Conservation (phyloP, 176 grass and related monocot genomes). For the Zoysia pacifica region DNA sequence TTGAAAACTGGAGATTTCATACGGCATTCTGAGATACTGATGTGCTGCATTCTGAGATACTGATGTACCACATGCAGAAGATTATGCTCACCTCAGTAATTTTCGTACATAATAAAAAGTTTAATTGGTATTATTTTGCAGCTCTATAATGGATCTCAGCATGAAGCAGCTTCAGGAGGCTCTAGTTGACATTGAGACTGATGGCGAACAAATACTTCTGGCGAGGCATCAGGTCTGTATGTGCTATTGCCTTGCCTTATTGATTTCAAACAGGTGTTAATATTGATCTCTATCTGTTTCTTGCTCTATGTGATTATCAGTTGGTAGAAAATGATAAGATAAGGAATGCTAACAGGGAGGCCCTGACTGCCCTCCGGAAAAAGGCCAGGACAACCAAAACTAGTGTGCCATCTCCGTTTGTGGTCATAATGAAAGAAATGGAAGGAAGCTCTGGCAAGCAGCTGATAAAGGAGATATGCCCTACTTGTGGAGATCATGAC, state of each 20-base stretch:
- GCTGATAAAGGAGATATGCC: constrained; percentile 80
- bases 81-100: constrained; percentile 12
- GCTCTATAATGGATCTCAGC: constrained; percentile 59
- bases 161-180: constrained; percentile 69
- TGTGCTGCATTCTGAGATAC: not conserved
- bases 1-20: not conserved
- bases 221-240: constrained; percentile 77
- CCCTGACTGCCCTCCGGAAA: constrained; percentile 36
- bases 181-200: constrained; percentile 73
- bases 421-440: constrained; percentile 79
- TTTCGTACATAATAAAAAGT: not conserved
- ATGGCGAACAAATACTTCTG: constrained; percentile 81
- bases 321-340: constrained; percentile 74
- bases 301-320: constrained; percentile 37
- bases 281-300: constrained; percentile 4
- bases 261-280: not conserved
- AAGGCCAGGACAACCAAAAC: constrained; percentile 75
- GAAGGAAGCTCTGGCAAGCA: constrained; percentile 58
- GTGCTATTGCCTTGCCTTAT: not conserved
- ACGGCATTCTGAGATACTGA: not conserved
- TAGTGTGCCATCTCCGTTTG: constrained; percentile 76
- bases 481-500: constrained; percentile 71
- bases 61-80: not conserved
- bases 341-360: constrained; percentile 71
- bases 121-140: constrained; percentile 29